Conservation (phyloP, 768 basidiomycete species). For the Auricularia heimuer region DNA sequence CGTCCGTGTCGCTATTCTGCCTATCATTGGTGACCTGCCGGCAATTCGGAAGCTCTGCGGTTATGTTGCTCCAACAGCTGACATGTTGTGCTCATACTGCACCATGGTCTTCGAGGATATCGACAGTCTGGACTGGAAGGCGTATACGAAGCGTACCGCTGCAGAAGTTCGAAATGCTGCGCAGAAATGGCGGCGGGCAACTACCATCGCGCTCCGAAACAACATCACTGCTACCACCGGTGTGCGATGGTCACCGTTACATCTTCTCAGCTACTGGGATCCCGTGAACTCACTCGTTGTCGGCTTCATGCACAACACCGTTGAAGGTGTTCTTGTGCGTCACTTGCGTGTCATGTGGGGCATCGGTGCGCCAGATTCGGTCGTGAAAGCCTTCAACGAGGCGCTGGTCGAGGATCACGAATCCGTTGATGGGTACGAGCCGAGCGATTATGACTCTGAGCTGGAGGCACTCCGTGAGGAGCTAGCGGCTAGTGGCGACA, state of each 20-base stretch:
- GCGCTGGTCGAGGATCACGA: background rate
- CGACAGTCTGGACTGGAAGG: background rate
- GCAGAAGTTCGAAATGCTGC: background rate
- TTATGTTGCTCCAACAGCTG: slow-evolving; percentile 6
- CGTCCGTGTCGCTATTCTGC: slow-evolving; percentile 22
- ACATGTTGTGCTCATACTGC: background rate
- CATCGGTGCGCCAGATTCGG: background rate
- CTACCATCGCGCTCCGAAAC: background rate
- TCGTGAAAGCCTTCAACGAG: background rate
- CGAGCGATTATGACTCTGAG: background rate
- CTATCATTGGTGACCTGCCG: slow-evolving; percentile 28
- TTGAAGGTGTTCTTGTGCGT: slow-evolving; percentile 19
- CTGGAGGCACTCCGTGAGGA: background rate
- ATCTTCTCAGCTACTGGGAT: slow-evolving; percentile 21
- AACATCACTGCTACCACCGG: slow-evolving; percentile 13
- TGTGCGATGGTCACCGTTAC: slow-evolving; percentile 20
- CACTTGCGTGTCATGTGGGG: slow-evolving; percentile 17
- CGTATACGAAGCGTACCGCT: background rate
- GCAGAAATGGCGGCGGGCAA: background rate
- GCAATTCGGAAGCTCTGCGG: slow-evolving; percentile 25
- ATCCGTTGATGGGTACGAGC: background rate
- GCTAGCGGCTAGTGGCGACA: background rate
- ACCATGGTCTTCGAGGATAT: background rate
- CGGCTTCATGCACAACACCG: slow-evolving; percentile 23
- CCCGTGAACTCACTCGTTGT: slow-evolving; percentile 20